Base-by-base conservation (phyloP, 2,329 filamentous ascomycete species). In the Incumbomyces delicatus region DNA sequence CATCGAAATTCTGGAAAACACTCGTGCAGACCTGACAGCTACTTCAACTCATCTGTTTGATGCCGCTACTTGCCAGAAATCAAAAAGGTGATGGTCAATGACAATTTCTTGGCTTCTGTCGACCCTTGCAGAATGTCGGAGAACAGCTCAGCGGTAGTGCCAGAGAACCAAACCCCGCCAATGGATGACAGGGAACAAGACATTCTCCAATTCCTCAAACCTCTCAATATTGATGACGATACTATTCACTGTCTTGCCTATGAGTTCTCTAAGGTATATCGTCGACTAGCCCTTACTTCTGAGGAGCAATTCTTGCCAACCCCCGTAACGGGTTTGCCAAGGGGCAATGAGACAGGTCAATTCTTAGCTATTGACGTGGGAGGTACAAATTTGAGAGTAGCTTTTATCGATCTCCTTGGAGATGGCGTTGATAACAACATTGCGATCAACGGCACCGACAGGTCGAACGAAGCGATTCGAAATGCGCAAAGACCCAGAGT, bases 321-420 rank as follows among this genome's bases (percentile, higher is more conserved):
- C 0, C 69, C 69, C 0, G 67, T 71, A 16, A 71, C 69, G 16
- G 62, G 63, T 49, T 55, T 72, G 27, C 69, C 69, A 11, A 72
- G 67, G 1, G 74, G 75, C 14, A 64, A 69, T 52, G 74, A 77
- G 56, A 72, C 70, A 5, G 74, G 74, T 33, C 71, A 67, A 20
- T 77, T 76, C 53, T 55, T 77, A 42, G 73, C 73, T 39, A 76
- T 78, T 46, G 74, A 78, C 58, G 73, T 78, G 31, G 75, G 75
- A 37, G 74, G 74, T 5, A 75, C 70, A 45, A 77, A 77, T 51
- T 61, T 78, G 36, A 66, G 75, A 49, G 74, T 76, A 16, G 74
- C 73, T 2, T 76, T 77, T 47, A 73, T 78, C 49, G 73, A 78
- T 45, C 58, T 78, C 20, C 49, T 72, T 14, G 69, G 69, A 13